phyloP scores from a whole-genome alignment of 208 protist species.

The Trypanosomatidae sp. region DNA sequence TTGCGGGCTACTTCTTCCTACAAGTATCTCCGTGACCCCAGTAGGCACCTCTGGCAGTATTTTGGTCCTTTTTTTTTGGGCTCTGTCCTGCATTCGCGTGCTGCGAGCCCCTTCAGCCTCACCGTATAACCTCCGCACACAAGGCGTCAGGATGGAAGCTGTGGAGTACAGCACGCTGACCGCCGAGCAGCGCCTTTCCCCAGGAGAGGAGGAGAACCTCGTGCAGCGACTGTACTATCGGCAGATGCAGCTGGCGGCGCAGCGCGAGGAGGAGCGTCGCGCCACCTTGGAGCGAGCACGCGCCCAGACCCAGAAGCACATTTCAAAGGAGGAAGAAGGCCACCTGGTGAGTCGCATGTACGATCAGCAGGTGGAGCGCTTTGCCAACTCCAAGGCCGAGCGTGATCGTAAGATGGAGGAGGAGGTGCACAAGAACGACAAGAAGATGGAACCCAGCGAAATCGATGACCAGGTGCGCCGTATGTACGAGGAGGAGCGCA shows the following conservation, averaged over 20 bases:
- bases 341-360: slow-evolving; percentile 74
- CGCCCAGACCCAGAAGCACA: slow-evolving; percentile 30
- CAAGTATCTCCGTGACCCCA: neutral
- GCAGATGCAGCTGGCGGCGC: slow-evolving; percentile 67
- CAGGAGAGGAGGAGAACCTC: slow-evolving; percentile 59
- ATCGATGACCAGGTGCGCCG: slow-evolving; percentile 79
- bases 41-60: neutral
- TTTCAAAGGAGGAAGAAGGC: slow-evolving; percentile 55
- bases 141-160: slow-evolving; percentile 11
- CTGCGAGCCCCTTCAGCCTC: neutral
- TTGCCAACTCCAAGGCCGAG: slow-evolving; percentile 53
- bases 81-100: neutral
- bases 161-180: slow-evolving; percentile 26
- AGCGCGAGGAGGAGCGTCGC: slow-evolving; percentile 61
- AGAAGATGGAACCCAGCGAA: slow-evolving; percentile 58
- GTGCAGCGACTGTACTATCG: slow-evolving; percentile 81
- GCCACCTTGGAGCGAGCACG: slow-evolving; percentile 41
- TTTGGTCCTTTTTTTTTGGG: neutral
- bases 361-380: slow-evolving; percentile 79
- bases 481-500: slow-evolving; percentile 79
- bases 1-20: neutral
- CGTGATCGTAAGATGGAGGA: slow-evolving; percentile 53
- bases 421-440: slow-evolving; percentile 61
- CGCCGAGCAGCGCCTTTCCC: slow-evolving; percentile 32
- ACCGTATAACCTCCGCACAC: neutral